phyloP scores from a whole-genome alignment of 345 rosid species.

The Acer negundo region DNA sequence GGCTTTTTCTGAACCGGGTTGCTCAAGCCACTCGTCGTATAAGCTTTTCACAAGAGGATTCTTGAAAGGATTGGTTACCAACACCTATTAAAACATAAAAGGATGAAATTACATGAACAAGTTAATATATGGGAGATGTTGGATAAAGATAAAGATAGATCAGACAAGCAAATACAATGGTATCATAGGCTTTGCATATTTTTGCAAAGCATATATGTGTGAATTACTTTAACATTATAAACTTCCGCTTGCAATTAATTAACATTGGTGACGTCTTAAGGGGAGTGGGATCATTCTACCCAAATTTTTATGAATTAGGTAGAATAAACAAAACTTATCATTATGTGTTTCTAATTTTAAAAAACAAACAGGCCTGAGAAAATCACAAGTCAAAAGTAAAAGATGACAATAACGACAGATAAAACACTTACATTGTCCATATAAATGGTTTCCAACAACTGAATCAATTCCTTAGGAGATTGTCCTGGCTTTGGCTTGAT shows the following conservation, averaged over 20 bases:
- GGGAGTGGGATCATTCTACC: neutral
- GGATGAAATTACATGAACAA: neutral
- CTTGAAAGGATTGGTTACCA: constrained; percentile 66
- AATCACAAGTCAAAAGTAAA: neutral
- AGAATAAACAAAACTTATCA: neutral
- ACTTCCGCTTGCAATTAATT: neutral
- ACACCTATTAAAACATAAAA: constrained; percentile 39
- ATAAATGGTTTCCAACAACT: constrained; percentile 60
- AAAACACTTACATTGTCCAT: constrained; percentile 65
- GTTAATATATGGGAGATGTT: neutral
- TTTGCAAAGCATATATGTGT: neutral
- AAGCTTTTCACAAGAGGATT: constrained; percentile 66
- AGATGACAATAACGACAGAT: neutral
- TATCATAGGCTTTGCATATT: neutral
- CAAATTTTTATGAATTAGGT: neutral
- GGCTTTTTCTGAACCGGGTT: constrained; percentile 83
- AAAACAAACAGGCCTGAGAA: neutral
- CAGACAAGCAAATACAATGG: neutral
- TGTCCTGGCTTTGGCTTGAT: constrained; percentile 85
- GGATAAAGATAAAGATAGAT: neutral
- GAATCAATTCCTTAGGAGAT: constrained; percentile 74
- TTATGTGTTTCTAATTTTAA: neutral
- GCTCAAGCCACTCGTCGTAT: constrained; percentile 83
- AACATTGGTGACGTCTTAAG: no score
- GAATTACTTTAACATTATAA: neutral